Conservation (phyloP, 2,329 filamentous ascomycete species). For the Venturia oleaginea region DNA sequence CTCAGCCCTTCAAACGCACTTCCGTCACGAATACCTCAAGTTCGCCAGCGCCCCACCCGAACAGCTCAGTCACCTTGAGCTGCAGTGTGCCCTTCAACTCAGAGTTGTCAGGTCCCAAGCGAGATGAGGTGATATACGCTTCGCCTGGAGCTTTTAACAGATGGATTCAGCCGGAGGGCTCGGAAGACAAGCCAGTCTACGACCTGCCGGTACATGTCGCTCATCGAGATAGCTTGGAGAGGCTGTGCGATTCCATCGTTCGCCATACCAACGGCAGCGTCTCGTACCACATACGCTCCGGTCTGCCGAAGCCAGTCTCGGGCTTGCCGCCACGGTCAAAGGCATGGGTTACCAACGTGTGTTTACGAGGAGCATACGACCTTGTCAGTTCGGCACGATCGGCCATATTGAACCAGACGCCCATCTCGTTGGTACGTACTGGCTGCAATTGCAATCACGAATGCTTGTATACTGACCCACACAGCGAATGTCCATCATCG, state of each 20-base stretch:
- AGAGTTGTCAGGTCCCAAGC: slow-evolving; percentile 83
- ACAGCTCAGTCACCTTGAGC: slow-evolving; percentile 77
- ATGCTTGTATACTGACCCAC: not conserved
- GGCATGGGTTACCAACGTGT: slow-evolving; percentile 67
- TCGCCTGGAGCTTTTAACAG: slow-evolving; percentile 77
- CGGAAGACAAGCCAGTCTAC: slow-evolving; percentile 36
- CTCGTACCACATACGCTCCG: slow-evolving; percentile 75
- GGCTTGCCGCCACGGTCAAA: slow-evolving; percentile 43
- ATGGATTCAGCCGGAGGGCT: slow-evolving; percentile 88
- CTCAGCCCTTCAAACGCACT: slow-evolving; percentile 45
- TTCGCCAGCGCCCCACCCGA: slow-evolving; percentile 52
- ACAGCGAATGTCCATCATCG: slow-evolving; percentile 61
- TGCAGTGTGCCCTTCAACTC: slow-evolving; percentile 97
- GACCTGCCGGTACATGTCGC: slow-evolving; percentile 86
- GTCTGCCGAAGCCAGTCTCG: slow-evolving; percentile 57
- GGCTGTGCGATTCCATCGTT: slow-evolving; percentile 74
- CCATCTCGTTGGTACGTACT: slow-evolving; percentile 62
- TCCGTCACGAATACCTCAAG: slow-evolving; percentile 30
- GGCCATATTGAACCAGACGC: slow-evolving; percentile 82
- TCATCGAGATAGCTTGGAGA: slow-evolving; percentile 71
- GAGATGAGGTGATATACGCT: slow-evolving; percentile 89
- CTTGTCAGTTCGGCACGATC: slow-evolving; percentile 83
- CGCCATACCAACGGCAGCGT: slow-evolving; percentile 54
- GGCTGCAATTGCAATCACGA: slow-evolving; percentile 14
- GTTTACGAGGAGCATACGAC: slow-evolving; percentile 72